Evolutionary conservation across 148 eudicot genomes (phyloP).

Genomic region (Dysphania ambrosioides): DNA sequence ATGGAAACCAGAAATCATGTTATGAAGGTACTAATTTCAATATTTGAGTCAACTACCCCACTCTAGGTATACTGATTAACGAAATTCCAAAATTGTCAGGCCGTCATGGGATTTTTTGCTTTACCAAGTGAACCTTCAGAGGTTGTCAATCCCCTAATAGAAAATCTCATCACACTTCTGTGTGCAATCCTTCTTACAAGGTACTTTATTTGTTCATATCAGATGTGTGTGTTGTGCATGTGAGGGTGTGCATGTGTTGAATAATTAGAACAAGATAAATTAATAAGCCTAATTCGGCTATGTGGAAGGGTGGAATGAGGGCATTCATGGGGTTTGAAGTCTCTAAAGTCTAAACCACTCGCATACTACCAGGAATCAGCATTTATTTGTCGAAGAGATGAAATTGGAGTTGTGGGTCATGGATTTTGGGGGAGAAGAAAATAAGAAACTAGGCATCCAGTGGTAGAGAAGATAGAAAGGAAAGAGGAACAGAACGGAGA

Average conservation of each 20-base stretch:
- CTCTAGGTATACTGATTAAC: conserved; percentile 3
- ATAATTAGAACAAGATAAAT: too few species aligned
- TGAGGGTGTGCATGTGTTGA: too few species aligned
- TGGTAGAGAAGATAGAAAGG: too few species aligned
- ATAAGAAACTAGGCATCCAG: too few species aligned
- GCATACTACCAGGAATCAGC: too few species aligned
- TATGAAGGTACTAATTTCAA: conserved; percentile 58
- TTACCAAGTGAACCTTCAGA: conserved; percentile 83
- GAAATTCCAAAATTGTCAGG: conserved; percentile 45
- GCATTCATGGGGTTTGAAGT: not conserved
- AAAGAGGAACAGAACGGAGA: too few species aligned
- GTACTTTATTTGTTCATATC: conserved; percentile 36
- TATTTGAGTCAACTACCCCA: conserved; percentile 2
- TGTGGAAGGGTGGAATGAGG: not conserved
- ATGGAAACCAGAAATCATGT: conserved; percentile 83
- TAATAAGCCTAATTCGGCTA: not conserved
- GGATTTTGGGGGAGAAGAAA: not conserved
- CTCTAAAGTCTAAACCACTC: too few species aligned
- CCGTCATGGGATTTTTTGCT: conserved; percentile 86
- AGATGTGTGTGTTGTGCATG: not conserved
- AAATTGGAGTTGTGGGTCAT: not conserved
- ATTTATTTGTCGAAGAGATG: not conserved
- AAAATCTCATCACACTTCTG: conserved; percentile 76
- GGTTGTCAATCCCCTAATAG: conserved; percentile 68
- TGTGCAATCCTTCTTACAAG: conserved; percentile 86